Percentiles rank a stretch among this genome's conserved stretches.
Conservation (phyloP, 768 basidiomycete species). For the Russula sp. region DNA sequence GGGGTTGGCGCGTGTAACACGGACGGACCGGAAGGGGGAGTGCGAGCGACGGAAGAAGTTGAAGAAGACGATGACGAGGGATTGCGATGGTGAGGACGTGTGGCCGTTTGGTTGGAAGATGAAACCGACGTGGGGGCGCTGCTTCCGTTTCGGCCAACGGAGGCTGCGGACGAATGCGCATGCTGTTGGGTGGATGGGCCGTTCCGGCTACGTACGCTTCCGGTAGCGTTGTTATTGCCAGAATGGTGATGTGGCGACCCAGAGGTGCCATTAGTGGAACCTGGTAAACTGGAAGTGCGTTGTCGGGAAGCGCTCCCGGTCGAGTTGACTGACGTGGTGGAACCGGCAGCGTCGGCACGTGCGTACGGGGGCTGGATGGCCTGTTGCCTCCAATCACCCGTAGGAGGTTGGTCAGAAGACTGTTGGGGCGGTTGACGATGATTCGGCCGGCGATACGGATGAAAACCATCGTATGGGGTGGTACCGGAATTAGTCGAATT, state of each 20-base stretch:
- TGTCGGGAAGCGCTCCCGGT: constrained; percentile 46
- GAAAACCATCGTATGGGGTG: constrained; percentile 51
- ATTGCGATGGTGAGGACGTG: constrained; percentile 42
- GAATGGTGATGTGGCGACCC: constrained; percentile 29
- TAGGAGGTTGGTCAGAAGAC: constrained; percentile 26
- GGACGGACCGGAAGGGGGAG: constrained; percentile 33
- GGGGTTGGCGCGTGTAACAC: constrained; percentile 28
- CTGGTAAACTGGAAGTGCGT: constrained; percentile 68
- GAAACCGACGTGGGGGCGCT: constrained; percentile 13
- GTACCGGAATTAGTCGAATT: constrained; percentile 36
- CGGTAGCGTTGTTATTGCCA: constrained; percentile 22
- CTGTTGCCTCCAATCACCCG: constrained; percentile 43
- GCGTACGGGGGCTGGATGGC: constrained; percentile 72
- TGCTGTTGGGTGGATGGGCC: constrained; percentile 23
- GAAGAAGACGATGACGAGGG: constrained; percentile 47
- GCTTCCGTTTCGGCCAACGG: constrained; percentile 5
- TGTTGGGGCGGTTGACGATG: constrained; percentile 31
- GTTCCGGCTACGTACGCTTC: constrained; percentile 23
- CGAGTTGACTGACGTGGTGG: constrained; percentile 74
- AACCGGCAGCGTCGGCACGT: constrained; percentile 72
- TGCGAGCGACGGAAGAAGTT: constrained; percentile 33
- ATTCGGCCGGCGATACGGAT: constrained; percentile 74
- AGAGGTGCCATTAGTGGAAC: constrained; percentile 38
- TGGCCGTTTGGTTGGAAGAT: constrained; percentile 24
- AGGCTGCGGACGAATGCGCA: constrained; percentile 14